Evolutionary conservation across 2,329 filamentous ascomycete genomes (phyloP), one percentile per base, ranked within the genome.

Genomic region (Microdochium paspali): DNA sequence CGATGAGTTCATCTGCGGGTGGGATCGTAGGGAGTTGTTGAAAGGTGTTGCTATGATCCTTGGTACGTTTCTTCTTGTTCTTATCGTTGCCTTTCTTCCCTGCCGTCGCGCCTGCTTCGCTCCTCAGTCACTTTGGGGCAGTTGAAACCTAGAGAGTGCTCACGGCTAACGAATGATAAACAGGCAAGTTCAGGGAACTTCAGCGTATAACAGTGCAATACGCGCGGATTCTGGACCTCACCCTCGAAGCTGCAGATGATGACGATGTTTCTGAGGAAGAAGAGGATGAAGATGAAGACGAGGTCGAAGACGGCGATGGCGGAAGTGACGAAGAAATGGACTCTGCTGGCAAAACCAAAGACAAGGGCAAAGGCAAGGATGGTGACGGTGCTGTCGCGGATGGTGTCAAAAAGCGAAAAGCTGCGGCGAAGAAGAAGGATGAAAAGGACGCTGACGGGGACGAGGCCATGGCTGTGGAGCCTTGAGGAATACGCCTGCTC

Each of bases 131-230:
- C n/a, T n/a, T n/a, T n/a, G n/a, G n/a, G n/a, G n/a, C n/a, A n/a
- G n/a, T n/a, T n/a, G n/a, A n/a, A 46, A 47, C 44, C 47, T 46
- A 40, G 5, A 43, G 42, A 44, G 44, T 10, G 24, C 30, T 15
- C 10, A 30, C 20, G 57, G 51, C 66, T 74, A 63, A 73, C 58
- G 43, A 7, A 5, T 5, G 6, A 28, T 3, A 26, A 47, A 32
- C 56, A 95, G 90, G 89, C 50, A 97, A 97, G 82, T 91, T 93
- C 67, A 84, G 93, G 48, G 94, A 97, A 61, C 73, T 98, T 25
- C 93, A 98, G 65, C 79, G 93, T 24, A 78, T 96, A 39, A 95
- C 89, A n/a, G 87, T 96, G 24, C 91, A 94, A 52, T 97, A 97
- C 64, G 91, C 91, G 12, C 82, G 87, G 53, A 71, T 90, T n/a